phyloP scores from a whole-genome alignment of 1,284 basidiomycete species.

The Abortiporus biennis region DNA sequence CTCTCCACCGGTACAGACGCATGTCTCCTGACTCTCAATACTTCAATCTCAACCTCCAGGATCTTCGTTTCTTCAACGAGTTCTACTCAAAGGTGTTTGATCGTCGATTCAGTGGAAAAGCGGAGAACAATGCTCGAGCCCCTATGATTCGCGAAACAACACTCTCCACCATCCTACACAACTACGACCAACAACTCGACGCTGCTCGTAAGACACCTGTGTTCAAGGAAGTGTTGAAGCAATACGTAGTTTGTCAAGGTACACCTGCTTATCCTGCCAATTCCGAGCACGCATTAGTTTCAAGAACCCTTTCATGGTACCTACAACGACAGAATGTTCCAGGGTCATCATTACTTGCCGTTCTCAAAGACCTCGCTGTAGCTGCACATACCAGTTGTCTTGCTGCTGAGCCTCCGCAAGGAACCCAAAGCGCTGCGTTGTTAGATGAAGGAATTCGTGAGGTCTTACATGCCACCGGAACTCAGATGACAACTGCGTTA shows the following conservation, averaged over 20 bases:
- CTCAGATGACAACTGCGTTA: constrained; percentile 57
- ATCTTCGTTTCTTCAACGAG: constrained; percentile 62
- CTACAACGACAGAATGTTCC: constrained; percentile 64
- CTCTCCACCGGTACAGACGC: constrained; percentile 59
- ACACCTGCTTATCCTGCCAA: neutral
- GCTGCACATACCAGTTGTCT: constrained; percentile 53
- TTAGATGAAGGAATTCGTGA: constrained; percentile 62
- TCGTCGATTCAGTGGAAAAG: constrained; percentile 57
- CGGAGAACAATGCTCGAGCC: constrained; percentile 56
- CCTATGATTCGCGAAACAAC: constrained; percentile 66
- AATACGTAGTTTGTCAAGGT: constrained; percentile 39
- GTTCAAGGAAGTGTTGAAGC: constrained; percentile 41
- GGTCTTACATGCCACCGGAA: constrained; percentile 60
- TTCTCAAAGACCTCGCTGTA: constrained; percentile 51
- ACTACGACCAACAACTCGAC: constrained; percentile 51
- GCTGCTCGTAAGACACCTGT: constrained; percentile 32
- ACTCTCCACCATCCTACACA: constrained; percentile 54
- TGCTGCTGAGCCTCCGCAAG: constrained; percentile 41
- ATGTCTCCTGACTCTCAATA: constrained; percentile 50
- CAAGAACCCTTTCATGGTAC: constrained; percentile 46
- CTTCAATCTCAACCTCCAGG: constrained; percentile 62
- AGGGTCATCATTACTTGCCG: constrained; percentile 52
- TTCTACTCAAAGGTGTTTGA: constrained; percentile 73
- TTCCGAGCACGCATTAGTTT: constrained; percentile 21
- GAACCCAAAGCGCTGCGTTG: constrained; percentile 37